Base-by-base conservation (phyloP, 495 filamentous ascomycete species). In the Penicillium goetzii region DNA sequence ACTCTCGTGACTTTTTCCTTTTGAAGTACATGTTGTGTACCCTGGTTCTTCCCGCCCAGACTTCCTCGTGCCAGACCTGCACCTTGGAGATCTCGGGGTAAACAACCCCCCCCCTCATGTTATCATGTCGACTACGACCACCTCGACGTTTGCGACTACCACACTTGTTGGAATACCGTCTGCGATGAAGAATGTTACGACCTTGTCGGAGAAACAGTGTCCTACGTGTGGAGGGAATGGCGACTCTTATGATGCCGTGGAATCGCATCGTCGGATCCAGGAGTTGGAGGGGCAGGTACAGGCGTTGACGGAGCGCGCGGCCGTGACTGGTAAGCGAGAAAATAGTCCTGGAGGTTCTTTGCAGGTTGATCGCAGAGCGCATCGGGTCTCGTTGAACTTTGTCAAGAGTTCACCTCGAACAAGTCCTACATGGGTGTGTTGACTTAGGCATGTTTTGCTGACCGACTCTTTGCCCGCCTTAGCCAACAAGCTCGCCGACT, bases 401-500 rank as follows among this genome's bases (percentile, higher is more conserved):
- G 52, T 25, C 32, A 15, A 55, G 25, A 8, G 14, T 50, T 30
- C 26, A 51, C 23, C 47, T 51, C 5, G 47, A 28, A 30, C 25
- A 17, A 51, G 12, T 28, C 25, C 15, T 15, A 28, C 15, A 12
- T 33, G 17, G 14, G 12, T 19, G 28, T 55, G 19, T 59, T 49
- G 33, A 28, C n/a, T n/a, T 3, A 21, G 33, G 23, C 43, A 17
- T 10, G 19, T 7, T n/a, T 59, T 28, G 61, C 51, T 63, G 49
- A 61, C 61, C 38, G 52, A 60, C 60, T 62, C 30, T 60, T 53
- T 65, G 8, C 47, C 33, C 38, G 15, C 21, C 50, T 34, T 11
- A 87, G 84, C 82, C 59, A 88, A 92, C 78, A 90, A 92, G 80
- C 88, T 92, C 76, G 90, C 92, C 71, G 91, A 97, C 79, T 97